A percentile compares a stretch with the other conserved stretches of the same genome.
phyloP scores from a whole-genome alignment of 73 alveolate genomes.

The Symbiodinium pilosum region DNA sequence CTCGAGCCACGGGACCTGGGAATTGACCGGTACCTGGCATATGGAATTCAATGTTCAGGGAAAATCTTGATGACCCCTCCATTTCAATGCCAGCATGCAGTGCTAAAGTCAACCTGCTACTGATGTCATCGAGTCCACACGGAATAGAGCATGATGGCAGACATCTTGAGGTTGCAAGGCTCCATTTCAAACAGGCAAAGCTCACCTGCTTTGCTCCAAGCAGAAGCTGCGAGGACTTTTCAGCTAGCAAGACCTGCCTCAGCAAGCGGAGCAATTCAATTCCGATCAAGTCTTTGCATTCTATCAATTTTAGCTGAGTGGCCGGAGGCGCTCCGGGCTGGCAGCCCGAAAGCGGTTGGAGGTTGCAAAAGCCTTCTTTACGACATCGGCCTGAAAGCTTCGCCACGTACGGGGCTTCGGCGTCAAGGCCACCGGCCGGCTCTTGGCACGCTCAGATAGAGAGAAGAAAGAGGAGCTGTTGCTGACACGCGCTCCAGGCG shows the following conservation, averaged over 20 bases:
- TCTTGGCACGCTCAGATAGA: background rate
- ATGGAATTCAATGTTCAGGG: too few species aligned
- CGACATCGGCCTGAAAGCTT: conserved; percentile 30
- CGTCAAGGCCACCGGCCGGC: conserved; percentile 30
- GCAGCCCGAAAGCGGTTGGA: background rate
- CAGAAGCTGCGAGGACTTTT: conserved; percentile 1
- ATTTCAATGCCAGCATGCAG: too few species aligned
- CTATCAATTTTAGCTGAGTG: background rate
- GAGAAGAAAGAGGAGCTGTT: background rate
- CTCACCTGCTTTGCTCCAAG: background rate
- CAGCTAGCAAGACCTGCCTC: background rate
- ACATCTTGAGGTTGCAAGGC: too few species aligned
- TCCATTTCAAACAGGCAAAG: too few species aligned
- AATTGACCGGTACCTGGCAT: too few species aligned
- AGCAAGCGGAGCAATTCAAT: background rate
- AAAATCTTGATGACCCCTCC: too few species aligned
- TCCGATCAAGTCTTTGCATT: too few species aligned
- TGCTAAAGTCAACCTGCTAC: too few species aligned
- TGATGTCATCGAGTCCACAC: too few species aligned
- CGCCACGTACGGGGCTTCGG: conserved; percentile 59
- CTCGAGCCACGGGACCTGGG: too few species aligned
- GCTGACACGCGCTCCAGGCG: background rate
- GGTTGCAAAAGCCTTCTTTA: background rate
- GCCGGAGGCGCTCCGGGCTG: conserved; percentile 13
- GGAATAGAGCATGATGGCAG: too few species aligned